Evolutionary conservation across 208 protist species (phyloP).

Genomic region (Vickermania spadyakhi): DNA sequence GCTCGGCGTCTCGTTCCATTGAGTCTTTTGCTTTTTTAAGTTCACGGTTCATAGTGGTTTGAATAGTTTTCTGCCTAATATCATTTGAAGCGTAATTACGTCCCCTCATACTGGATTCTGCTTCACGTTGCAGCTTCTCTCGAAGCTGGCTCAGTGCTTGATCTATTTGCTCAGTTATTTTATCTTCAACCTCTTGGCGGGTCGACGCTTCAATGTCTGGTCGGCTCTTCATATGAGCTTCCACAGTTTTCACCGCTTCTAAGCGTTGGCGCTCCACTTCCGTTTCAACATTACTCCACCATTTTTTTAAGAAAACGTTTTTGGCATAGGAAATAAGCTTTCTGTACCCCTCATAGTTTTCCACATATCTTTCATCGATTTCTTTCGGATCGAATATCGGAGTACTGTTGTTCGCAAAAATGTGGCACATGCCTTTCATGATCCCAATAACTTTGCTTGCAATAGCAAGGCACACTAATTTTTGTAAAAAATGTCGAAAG

Average conservation of each 20-base stretch:
- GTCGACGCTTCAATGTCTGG: background rate
- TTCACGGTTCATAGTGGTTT: background rate
- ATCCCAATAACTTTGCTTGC: background rate
- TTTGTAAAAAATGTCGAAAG: background rate
- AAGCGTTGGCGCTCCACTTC: background rate
- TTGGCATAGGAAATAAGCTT: constrained; percentile 1
- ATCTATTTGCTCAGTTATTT: background rate
- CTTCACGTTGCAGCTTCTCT: background rate
- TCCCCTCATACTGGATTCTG: background rate
- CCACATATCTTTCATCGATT: background rate
- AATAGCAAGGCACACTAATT: background rate
- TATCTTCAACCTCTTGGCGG: background rate
- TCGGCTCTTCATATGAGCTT: background rate
- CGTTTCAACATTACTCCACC: background rate
- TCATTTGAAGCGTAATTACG: background rate
- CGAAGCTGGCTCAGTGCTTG: background rate
- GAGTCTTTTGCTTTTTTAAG: background rate
- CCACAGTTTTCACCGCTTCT: background rate
- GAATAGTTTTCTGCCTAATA: background rate
- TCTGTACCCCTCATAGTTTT: background rate
- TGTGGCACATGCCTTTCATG: background rate
- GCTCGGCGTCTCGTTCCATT: background rate
- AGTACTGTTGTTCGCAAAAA: background rate
- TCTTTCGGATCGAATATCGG: background rate
- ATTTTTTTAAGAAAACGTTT: background rate